Conservation (phyloP, 768 basidiomycete species). For the Gloeostereum incarnatum region DNA sequence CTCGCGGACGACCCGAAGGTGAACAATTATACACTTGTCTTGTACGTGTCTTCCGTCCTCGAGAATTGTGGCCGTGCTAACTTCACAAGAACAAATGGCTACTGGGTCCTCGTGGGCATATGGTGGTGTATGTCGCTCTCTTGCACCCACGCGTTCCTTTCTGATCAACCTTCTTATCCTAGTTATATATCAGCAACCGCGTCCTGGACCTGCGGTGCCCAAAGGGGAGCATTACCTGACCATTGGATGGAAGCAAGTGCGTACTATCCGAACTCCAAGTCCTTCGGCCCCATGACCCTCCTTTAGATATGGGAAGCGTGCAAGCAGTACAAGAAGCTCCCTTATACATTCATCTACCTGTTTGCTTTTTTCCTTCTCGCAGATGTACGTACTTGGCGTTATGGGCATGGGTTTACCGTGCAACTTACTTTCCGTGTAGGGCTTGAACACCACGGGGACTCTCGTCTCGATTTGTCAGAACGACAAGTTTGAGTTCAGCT, state of each 20-base stretch:
- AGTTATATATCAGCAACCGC: slow-evolving; percentile 83
- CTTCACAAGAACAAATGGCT: slow-evolving; percentile 46
- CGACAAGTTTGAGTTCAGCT: slow-evolving; percentile 73
- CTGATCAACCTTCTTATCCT: not conserved
- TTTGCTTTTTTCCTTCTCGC: slow-evolving; percentile 72
- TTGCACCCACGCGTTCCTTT: not conserved
- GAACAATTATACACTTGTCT: slow-evolving; percentile 64
- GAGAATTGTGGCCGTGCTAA: not conserved
- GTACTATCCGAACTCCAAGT: slow-evolving; percentile 4
- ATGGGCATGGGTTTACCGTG: not conserved
- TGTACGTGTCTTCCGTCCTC: slow-evolving; percentile 31
- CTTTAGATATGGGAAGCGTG: slow-evolving; percentile 65
- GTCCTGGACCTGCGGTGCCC: slow-evolving; percentile 72
- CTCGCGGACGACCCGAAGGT: slow-evolving; percentile 46
- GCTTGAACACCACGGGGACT: slow-evolving; percentile 72
- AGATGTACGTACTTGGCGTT: slow-evolving; percentile 35
- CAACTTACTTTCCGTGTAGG: slow-evolving; percentile 34
- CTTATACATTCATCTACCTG: slow-evolving; percentile 77
- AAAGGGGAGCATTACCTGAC: slow-evolving; percentile 71
- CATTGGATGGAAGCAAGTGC: slow-evolving; percentile 82
- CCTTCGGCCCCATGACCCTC: not conserved
- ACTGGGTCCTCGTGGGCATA: slow-evolving; percentile 73
- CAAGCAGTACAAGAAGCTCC: slow-evolving; percentile 69
- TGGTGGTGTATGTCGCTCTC: slow-evolving; percentile 72
- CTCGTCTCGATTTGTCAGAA: slow-evolving; percentile 74